Base-by-base conservation (phyloP, 1,139 yeast genomes). In the Lizanozyma gosingica region DNA sequence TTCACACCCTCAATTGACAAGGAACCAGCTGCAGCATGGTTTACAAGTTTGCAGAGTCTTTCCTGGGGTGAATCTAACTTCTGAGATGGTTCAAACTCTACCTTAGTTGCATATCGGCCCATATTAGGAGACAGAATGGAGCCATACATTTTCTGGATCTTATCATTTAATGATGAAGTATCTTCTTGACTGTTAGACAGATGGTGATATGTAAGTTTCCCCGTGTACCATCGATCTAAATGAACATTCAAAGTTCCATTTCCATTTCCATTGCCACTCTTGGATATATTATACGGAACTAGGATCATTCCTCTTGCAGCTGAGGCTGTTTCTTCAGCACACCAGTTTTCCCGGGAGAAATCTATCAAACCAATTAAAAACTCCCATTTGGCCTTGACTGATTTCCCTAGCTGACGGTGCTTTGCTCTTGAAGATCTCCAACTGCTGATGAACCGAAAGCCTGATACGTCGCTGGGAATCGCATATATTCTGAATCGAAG, bases 1-100 rank as follows among this genome's bases (percentile, higher is more conserved):
- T 45, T 49, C 9, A 68, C 56, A 0, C 75, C 74, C 1, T 51
- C 47, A 2, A 65, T 50, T 22, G 6, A 6, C 29, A 22, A 6
- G 6, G 29, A 6, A 11, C 29, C 29, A 22, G 6, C 11, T 6
- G 29, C 6, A 11, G 29, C 29, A 22, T 22, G 6, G 29, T 11
- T 22, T 22, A 22, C 29, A 22, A 22, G 29, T 6, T 11, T 22
- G 6, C 11, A 6, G 9, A 22, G 11, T 6, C 29, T 6, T 22
- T 22, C 29, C 11, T 11, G 29, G 29, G 29, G 29, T 22, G 29
- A 6, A 6, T 22, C 9, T 22, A 22, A 22, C 11, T 6, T 6
- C 29, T 22, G 29, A 11, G 11, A 22, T 11, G 11, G 29, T 11
- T 22, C 11, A 11, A 22, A 22, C 29, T 22, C 11, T 6, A 11